Evolutionary conservation across 768 basidiomycete genomes (phyloP).

Genomic region (Serendipita vermifera): DNA sequence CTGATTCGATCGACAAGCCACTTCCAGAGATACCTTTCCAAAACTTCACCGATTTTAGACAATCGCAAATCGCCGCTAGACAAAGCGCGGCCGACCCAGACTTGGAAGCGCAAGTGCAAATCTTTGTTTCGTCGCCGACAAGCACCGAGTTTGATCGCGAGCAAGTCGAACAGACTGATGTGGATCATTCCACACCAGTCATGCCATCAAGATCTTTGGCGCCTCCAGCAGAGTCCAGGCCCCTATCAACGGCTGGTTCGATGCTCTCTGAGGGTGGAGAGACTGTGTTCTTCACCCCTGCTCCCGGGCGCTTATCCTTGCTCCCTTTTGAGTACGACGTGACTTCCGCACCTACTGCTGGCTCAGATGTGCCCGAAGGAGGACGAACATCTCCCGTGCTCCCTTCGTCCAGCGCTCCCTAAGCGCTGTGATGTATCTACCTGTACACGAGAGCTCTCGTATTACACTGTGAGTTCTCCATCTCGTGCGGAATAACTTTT

Average conservation of each 20-base stretch:
- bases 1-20: slow-evolving; percentile 1
- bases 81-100: neutral
- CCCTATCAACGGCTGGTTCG: too few relatives aligned
- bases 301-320: neutral
- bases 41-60: neutral
- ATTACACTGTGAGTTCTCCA: too few relatives aligned
- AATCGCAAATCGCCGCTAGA: neutral
- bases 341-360: too few relatives aligned
- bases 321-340: neutral
- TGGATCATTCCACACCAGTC: neutral
- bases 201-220: too few relatives aligned
- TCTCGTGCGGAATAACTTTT: too few relatives aligned
- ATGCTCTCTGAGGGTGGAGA: neutral
- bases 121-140: slow-evolving; percentile 8
- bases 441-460: too few relatives aligned
- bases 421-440: too few relatives aligned
- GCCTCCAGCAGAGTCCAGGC: too few relatives aligned
- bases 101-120: slow-evolving; percentile 2
- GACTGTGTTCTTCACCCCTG: slow-evolving; percentile 5
- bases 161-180: too few relatives aligned
- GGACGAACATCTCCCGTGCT: too few relatives aligned
- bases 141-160: neutral
- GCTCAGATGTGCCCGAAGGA: too few relatives aligned
- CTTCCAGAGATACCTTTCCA: slow-evolving; percentile 5
- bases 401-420: too few relatives aligned